Evolutionary conservation across 176 grass and related monocot species (phyloP), one percentile per base, ranked within the genome.

Genomic region (Carex scoparia): DNA sequence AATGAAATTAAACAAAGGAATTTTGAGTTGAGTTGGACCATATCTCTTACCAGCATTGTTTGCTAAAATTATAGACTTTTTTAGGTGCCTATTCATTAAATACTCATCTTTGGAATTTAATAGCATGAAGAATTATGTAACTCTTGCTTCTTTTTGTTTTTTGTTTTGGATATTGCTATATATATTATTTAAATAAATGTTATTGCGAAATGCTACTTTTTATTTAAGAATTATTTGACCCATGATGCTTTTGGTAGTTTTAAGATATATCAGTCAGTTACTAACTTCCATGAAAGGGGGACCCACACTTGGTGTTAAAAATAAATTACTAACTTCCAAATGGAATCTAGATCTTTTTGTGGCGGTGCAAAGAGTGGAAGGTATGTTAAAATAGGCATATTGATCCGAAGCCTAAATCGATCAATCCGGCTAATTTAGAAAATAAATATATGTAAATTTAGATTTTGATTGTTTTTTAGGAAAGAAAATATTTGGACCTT

Each of bases 21-120:
- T 75, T 75, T 46, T 27, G 19, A 28, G n/a, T 49, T 75, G n/a
- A 75, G 71, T 75, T 75, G 71, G 44, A 51, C 46, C 44, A 74
- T 53, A 4, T 0, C 37, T 40, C 4, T 23, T 10, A 49, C 8
- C 12, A 10, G 69, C 8, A 5, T 73, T 73, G 42, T n/a, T 73
- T 73, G 18, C 18, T 49, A 40, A 4, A 38, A 35, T n/a, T 70
- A 49, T 23, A 73, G 40, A 8, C 38, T 48, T 49, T 75, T 75
- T 75, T 75, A 48, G 44, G 71, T 75, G 23, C 44, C n/a, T 75
- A 53, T 53, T 75, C 1, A 53, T n/a, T 53, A 18, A 40, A 16
- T 14, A 14, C 4, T 74, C 9, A 2, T 28, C 10, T 9, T 53
- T 53, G 71, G 9, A 12, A 13, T 37, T 69, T 69, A 69, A 69